Conservation (phyloP, 1,139 yeast species). For the Taphrina deformans region DNA sequence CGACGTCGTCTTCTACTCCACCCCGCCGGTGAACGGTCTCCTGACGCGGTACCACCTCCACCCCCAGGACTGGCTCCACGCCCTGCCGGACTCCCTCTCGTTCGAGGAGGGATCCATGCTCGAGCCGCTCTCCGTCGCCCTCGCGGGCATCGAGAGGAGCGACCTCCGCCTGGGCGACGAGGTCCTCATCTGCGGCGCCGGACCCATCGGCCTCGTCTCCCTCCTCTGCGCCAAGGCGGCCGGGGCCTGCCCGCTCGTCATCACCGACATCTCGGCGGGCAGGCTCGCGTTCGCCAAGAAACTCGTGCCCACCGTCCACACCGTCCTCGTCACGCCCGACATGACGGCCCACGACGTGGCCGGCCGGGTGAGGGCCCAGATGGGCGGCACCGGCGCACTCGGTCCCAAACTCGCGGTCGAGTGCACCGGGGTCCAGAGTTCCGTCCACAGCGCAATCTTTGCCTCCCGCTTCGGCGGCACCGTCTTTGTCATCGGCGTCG, state of each 20-base stretch:
- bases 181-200: slow-evolving; percentile 84
- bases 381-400: slow-evolving; percentile 48
- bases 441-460: slow-evolving; percentile 60
- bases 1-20: slow-evolving; percentile 75
- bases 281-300: slow-evolving; percentile 62
- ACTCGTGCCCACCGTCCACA: slow-evolving; percentile 59
- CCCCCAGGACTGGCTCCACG: slow-evolving; percentile 76
- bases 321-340: slow-evolving; percentile 54
- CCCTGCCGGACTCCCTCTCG: slow-evolving; percentile 67
- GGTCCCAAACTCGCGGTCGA: slow-evolving; percentile 64
- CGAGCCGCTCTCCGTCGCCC: slow-evolving; percentile 85
- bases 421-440: slow-evolving; percentile 66
- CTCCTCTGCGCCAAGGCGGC: slow-evolving; percentile 78
- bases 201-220: slow-evolving; percentile 82
- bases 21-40: slow-evolving; percentile 68
- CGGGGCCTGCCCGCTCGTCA: slow-evolving; percentile 71
- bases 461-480: slow-evolving; percentile 60
- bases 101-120: slow-evolving; percentile 85
- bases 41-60: slow-evolving; percentile 65
- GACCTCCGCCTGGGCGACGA: slow-evolving; percentile 68
- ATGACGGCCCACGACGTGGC: slow-evolving; percentile 44
- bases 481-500: slow-evolving; percentile 69
- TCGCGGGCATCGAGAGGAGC: slow-evolving; percentile 76
- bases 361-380: slow-evolving; percentile 46
- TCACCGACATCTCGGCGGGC: slow-evolving; percentile 63